These are phyloP conservation scores for Chalciporus piperatus DNA, from an alignment of 768 basidiomycete genomes.

Conservation along the genomic window DNA sequence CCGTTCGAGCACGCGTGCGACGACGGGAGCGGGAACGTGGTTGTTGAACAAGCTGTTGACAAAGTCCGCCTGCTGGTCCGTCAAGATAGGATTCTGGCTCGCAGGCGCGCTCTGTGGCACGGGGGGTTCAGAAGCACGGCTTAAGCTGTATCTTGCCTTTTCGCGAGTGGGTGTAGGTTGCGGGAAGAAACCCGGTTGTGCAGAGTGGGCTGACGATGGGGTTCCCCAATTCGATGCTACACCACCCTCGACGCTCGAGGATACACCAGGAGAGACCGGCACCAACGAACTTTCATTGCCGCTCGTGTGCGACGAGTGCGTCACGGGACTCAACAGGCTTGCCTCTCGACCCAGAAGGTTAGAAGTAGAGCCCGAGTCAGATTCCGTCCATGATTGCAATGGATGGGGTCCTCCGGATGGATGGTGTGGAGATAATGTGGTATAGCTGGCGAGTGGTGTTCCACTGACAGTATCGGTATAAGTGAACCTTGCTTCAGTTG, in stretches of 20 bases:
- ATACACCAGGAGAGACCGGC: not conserved
- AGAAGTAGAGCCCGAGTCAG: not conserved
- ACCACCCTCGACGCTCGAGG: not conserved
- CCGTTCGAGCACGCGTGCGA: constrained; percentile 26
- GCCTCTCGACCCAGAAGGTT: not conserved
- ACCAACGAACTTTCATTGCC: constrained; percentile 2
- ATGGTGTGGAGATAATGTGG: not conserved
- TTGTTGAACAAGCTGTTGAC: constrained; percentile 23
- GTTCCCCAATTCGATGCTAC: not conserved
- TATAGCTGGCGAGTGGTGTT: constrained; percentile 8
- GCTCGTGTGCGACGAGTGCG: not conserved
- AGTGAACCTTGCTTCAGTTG: constrained; percentile 6
- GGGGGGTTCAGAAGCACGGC: not conserved
- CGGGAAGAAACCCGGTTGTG: no score
- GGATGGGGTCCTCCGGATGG: constrained; percentile 1
- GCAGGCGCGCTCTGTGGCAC: not conserved
- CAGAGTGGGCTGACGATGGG: not conserved
- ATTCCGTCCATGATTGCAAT: constrained; percentile 9
- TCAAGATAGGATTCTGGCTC: constrained; percentile 3
- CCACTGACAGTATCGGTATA: not conserved
- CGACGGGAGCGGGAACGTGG: constrained; percentile 25
- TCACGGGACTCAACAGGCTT: not conserved
- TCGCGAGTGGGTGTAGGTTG: constrained; percentile 2
- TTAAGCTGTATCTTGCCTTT: constrained; percentile 8
- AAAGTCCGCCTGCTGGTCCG: constrained; percentile 26